A percentile compares a stretch with the other conserved stretches of the same genome.
Evolutionary conservation across 108 stramenopile species (phyloP).

Genomic region (Nitzschia sp.): DNA sequence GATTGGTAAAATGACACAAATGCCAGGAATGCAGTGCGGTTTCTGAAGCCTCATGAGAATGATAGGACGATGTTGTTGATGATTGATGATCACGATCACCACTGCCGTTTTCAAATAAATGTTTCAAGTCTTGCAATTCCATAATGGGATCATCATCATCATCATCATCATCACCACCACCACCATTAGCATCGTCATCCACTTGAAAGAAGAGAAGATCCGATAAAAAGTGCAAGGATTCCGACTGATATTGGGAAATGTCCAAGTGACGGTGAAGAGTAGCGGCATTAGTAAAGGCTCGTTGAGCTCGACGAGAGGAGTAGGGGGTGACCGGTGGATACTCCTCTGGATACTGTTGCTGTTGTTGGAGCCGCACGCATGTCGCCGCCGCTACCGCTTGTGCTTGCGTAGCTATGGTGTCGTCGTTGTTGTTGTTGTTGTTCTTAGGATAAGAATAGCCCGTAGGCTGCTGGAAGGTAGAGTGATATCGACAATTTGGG

Average conservation of each 20-base stretch:
- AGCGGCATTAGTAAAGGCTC: constrained; percentile 54
- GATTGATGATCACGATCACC: constrained; percentile 4
- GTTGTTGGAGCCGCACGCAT: constrained; percentile 19
- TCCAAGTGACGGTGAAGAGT: constrained; percentile 53
- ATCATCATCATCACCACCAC: too few species aligned
- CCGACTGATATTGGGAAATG: constrained; percentile 44
- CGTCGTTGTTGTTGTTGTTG: too few species aligned
- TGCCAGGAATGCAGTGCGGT: constrained; percentile 70
- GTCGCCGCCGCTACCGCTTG: constrained; percentile 44
- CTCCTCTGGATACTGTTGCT: background rate
- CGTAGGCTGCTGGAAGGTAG: background rate
- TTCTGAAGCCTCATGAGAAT: constrained; percentile 23
- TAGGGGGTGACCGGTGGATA: constrained; percentile 2
- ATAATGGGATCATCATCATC: background rate
- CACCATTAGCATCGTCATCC: constrained; percentile 14
- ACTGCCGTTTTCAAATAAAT: constrained; percentile 1
- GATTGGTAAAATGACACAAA: constrained; percentile 59
- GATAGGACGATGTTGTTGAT: constrained; percentile 8
- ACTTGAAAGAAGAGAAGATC: constrained; percentile 79
- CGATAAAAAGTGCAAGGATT: constrained; percentile 44
- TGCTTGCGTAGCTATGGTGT: constrained; percentile 7
- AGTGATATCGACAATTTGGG: constrained; percentile 15
- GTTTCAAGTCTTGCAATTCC: constrained; percentile 32
- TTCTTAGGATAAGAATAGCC: background rate
- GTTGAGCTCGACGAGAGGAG: constrained; percentile 18